phyloP scores from a whole-genome alignment of 345 rosid genomes.

The Ricinus communis region DNA sequence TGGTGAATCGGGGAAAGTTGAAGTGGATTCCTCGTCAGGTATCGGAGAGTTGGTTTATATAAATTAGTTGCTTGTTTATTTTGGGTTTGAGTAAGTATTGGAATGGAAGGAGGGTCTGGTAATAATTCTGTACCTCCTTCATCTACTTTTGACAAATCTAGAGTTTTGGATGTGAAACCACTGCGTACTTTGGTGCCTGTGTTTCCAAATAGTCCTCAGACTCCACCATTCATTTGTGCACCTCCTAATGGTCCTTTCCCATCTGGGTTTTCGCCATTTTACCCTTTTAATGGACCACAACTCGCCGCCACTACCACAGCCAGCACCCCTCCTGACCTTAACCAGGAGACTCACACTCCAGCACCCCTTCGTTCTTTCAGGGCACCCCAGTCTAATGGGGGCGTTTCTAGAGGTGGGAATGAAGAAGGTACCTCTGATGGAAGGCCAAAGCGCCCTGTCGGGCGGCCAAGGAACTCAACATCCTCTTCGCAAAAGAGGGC shows the following conservation, averaged over 20 bases:
- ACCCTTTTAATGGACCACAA: constrained; percentile 47
- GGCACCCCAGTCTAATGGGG: constrained; percentile 37
- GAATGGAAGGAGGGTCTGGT: constrained; percentile 53
- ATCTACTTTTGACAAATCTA: constrained; percentile 48
- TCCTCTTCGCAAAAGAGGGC: constrained; percentile 8
- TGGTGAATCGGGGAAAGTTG: not conserved
- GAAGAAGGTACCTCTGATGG: constrained; percentile 7
- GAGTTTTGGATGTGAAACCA: constrained; percentile 78
- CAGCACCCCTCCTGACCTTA: constrained; percentile 45
- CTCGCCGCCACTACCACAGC: constrained; percentile 9
- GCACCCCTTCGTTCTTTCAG: constrained; percentile 61
- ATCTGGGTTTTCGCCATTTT: constrained; percentile 65
- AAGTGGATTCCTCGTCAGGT: not conserved
- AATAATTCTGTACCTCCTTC: constrained; percentile 25
- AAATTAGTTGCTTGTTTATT: not conserved
- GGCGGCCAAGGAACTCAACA: not conserved
- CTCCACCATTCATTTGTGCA: constrained; percentile 45
- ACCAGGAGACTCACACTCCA: constrained; percentile 38
- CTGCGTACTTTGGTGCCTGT: constrained; percentile 64
- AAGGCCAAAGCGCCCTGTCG: not conserved
- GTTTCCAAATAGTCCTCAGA: constrained; percentile 46
- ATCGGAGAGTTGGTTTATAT: not conserved
- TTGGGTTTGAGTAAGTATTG: not conserved
- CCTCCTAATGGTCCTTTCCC: constrained; percentile 64
- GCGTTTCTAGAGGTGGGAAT: not conserved